Percentiles rank a stretch among this genome's conserved stretches.
phyloP scores from a whole-genome alignment of 352 stramenopile genomes.

The Globisporangium spiculum region DNA sequence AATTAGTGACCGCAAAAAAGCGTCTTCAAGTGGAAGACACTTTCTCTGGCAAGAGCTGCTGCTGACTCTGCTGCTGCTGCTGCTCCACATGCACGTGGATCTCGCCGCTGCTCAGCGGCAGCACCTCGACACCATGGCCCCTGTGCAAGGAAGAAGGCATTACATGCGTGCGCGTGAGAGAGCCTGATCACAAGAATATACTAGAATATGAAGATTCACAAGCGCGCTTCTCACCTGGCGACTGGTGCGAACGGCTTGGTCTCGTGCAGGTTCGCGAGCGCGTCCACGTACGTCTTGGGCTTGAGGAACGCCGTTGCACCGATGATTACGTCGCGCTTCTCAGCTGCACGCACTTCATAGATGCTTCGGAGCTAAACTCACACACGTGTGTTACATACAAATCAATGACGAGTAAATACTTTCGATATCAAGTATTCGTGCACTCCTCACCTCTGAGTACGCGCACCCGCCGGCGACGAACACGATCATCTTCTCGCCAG shows the following conservation, averaged over 20 bases:
- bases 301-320: constrained; percentile 71
- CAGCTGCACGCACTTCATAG: constrained; percentile 62
- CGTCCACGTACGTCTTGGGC: constrained; percentile 55
- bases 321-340: constrained; percentile 73
- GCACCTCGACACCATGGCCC: constrained; percentile 47
- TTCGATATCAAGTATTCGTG: background rate
- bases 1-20: background rate
- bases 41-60: constrained; percentile 23
- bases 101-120: constrained; percentile 53
- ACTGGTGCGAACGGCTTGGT: constrained; percentile 24
- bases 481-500: constrained; percentile 91
- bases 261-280: constrained; percentile 64
- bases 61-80: constrained; percentile 35
- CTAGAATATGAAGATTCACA: too few species aligned
- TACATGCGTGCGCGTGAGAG: too few species aligned
- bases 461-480: constrained; percentile 94
- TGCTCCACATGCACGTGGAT: constrained; percentile 68
- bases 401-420: background rate
- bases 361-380: constrained; percentile 65
- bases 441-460: constrained; percentile 87
- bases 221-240: constrained; percentile 14
- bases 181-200: too few species aligned
- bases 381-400: too few species aligned
- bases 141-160: too few species aligned
- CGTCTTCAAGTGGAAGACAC: background rate